These are phyloP conservation scores for Hyaloscypha variabilis DNA, from an alignment of 495 filamentous ascomycete species.

Conservation along the genomic window DNA sequence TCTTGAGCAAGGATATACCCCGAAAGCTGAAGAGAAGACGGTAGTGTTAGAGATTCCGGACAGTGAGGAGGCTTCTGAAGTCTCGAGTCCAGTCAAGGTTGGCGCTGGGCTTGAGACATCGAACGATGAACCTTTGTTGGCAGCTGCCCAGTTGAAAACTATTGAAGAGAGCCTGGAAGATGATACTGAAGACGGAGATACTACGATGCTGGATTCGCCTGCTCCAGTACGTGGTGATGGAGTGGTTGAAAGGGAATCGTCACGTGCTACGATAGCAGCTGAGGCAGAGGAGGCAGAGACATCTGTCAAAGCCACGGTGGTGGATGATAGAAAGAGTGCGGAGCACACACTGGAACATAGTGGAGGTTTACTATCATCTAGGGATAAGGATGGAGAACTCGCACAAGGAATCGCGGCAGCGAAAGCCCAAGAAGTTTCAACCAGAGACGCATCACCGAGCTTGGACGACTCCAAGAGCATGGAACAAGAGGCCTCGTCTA, in stretches of 20 bases:
- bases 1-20: no score
- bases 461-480: neutral
- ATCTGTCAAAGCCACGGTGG: neutral
- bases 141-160: neutral
- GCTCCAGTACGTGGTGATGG: neutral
- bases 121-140: neutral
- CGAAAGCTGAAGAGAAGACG: no score
- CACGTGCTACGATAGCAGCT: neutral
- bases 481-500: neutral
- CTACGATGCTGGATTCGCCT: neutral
- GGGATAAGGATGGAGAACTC: neutral
- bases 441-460: neutral
- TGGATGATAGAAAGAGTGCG: neutral
- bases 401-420: neutral
- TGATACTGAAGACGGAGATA: neutral
- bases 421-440: neutral
- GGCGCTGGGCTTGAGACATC: neutral
- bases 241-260: neutral
- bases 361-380: neutral
- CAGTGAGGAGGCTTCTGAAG: neutral
- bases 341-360: neutral
- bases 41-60: neutral
- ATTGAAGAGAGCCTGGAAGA: neutral
- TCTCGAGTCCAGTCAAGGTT: constrained; percentile 3
- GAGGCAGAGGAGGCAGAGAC: neutral